phyloP scores from a whole-genome alignment of 768 basidiomycete species.

The Mycena metata region DNA sequence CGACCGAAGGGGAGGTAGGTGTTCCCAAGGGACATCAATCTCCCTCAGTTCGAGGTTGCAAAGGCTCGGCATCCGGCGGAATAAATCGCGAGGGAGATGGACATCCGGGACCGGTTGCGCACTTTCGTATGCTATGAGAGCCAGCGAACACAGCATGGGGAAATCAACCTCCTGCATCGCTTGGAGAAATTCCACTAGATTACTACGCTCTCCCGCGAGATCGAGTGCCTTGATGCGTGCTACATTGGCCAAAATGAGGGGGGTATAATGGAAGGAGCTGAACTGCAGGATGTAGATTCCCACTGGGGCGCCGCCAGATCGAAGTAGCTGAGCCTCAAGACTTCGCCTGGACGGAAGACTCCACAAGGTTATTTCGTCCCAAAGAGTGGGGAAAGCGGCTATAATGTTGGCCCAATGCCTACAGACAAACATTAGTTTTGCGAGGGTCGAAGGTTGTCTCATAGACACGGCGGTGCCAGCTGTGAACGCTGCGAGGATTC shows the following conservation, averaged over 20 bases:
- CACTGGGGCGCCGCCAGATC: slow-evolving; percentile 8
- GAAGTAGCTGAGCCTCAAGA: slow-evolving; percentile 7
- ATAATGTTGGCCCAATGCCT: slow-evolving; percentile 11
- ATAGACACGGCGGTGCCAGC: slow-evolving; percentile 5
- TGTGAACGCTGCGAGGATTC: slow-evolving; percentile 5
- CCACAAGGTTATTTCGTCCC: not conserved
- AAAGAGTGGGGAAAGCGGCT: slow-evolving; percentile 3
- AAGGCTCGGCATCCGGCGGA: too few species aligned
- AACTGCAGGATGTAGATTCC: slow-evolving; percentile 3
- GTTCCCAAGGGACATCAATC: too few species aligned
- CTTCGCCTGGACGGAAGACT: not conserved
- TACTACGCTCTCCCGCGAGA: not conserved
- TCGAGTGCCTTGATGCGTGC: slow-evolving; percentile 5
- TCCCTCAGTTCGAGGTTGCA: too few species aligned
- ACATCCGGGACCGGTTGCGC: too few species aligned
- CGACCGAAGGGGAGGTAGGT: slow-evolving; percentile 16
- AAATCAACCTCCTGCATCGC: slow-evolving; percentile 9
- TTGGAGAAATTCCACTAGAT: slow-evolving; percentile 15
- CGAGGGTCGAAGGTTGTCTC: slow-evolving; percentile 1
- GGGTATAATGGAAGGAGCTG: not conserved
- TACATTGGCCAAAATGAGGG: slow-evolving; percentile 6
- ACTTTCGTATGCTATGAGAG: too few species aligned
- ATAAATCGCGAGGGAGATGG: too few species aligned
- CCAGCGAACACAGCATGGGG: slow-evolving; percentile 7
- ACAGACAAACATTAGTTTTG: slow-evolving; percentile 9